Evolutionary conservation across 768 basidiomycete species (phyloP), one percentile per base, ranked within the genome.

Genomic region (Lentinus tigrinus): DNA sequence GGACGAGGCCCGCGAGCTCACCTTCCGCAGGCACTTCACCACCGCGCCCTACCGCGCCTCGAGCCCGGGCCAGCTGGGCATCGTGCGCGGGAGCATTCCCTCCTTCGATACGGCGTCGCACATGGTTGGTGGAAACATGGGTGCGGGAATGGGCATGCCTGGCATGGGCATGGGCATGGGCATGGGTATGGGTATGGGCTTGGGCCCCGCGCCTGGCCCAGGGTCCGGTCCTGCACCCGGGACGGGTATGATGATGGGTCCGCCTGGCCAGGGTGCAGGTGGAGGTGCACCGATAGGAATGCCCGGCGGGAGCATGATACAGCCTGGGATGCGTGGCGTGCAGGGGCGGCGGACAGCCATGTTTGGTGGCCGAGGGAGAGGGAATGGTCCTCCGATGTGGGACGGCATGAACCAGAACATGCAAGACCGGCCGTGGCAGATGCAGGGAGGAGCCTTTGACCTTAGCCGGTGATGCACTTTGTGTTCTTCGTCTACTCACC

Each of bases 261-360:
- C 49, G 16, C 55, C 43, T 36, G 46, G 55, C 44, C 60, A 53
- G 55, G 53, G 61, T n/a, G 51, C 52, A 23, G 57, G 57, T 17
- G 57, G 57, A 3, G 57, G 57, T 2, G 47, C 19, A 31, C 57
- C 51, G 49, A 49, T 60, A 19, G 58, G 49, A 23, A 47, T 56
- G 43, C 54, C 50, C 39, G 53, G 43, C 36, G 54, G 52, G 19
- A 54, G 52, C 38, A 53, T 63, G 51, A 56, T 50, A 11, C 63
- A 64, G 60, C 63, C 58, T 23, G 67, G 65, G 17, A 73, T 80
- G 63, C 84, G 78, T 13, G 78, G 78, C 8, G 81, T 78, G 63
- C 62, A 62, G 54, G 76, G 73, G 14, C 77, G 85, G 60, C 76
- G 86, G 63, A 73, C 84, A 11, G 81, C 79, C 47, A 86, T 86